Evolutionary conservation across 495 filamentous ascomycete genomes (phyloP).

Genomic region (Terfezia boudieri): DNA sequence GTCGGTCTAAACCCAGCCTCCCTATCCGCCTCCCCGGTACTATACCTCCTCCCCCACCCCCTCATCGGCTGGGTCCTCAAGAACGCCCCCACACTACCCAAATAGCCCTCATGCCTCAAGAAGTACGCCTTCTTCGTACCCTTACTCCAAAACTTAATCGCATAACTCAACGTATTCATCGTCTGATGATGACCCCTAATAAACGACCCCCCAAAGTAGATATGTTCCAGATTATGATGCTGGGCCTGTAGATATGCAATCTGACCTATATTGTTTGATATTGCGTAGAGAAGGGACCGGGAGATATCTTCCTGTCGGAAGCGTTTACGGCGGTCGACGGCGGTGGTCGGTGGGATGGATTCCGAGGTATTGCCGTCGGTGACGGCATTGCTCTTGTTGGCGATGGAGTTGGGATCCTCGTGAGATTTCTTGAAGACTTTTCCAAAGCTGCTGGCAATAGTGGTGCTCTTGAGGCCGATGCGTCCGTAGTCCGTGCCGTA

Average conservation of each 20-base stretch:
- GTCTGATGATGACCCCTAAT: slow-evolving; percentile 92
- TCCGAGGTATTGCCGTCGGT: slow-evolving; percentile 34
- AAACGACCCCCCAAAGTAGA: slow-evolving; percentile 94
- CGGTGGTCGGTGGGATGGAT: slow-evolving; percentile 40
- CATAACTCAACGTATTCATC: slow-evolving; percentile 88
- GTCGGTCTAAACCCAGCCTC: neutral
- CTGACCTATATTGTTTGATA: slow-evolving; percentile 80
- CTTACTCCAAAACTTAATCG: slow-evolving; percentile 92
- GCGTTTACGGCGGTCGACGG: slow-evolving; percentile 14
- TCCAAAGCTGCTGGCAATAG: slow-evolving; percentile 87
- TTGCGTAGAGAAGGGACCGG: slow-evolving; percentile 44
- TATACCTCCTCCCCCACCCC: slow-evolving; percentile 79
- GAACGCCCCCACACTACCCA: slow-evolving; percentile 92
- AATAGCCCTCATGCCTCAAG: slow-evolving; percentile 81
- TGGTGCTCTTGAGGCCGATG: slow-evolving; percentile 79
- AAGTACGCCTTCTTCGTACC: slow-evolving; percentile 92
- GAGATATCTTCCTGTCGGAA: slow-evolving; percentile 46
- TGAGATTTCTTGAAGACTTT: slow-evolving; percentile 53
- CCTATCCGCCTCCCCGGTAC: slow-evolving; percentile 29
- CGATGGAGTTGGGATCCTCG: neutral
- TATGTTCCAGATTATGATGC: slow-evolving; percentile 70
- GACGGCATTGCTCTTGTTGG: neutral
- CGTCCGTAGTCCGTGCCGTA: slow-evolving; percentile 90
- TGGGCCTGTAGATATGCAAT: slow-evolving; percentile 89
- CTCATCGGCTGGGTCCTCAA: slow-evolving; percentile 57